phyloP scores from a whole-genome alignment of 805 yeast genomes.

The Myxozyma nipponensis region DNA sequence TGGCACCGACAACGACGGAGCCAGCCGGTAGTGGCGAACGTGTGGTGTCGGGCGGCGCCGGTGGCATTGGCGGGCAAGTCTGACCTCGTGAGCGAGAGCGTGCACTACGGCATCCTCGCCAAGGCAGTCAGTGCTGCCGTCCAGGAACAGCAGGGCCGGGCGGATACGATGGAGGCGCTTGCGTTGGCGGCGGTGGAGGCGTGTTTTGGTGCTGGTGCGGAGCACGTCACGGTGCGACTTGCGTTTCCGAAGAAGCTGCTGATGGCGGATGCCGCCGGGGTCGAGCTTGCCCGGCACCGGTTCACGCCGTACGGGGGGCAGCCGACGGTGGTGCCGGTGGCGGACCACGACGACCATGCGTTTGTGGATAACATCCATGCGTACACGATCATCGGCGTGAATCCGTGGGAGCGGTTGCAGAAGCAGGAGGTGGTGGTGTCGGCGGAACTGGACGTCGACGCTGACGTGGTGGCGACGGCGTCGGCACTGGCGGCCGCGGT shows the following conservation, averaged over 20 bases:
- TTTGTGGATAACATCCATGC: constrained; percentile 52
- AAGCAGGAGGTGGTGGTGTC: constrained; percentile 71
- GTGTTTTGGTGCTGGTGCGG: constrained; percentile 49
- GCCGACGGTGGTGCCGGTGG: constrained; percentile 8
- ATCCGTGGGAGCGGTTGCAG: constrained; percentile 80
- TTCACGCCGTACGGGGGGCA: constrained; percentile 17
- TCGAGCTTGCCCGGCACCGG: constrained; percentile 40
- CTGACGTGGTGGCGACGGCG: constrained; percentile 36
- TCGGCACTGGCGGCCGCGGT: constrained; percentile 52
- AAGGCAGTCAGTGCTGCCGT: constrained; percentile 57
- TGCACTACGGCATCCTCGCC: constrained; percentile 84
- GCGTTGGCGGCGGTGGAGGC: constrained; percentile 48
- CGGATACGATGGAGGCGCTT: constrained; percentile 34
- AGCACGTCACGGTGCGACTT: constrained; percentile 42
- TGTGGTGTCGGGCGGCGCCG: constrained; percentile 47
- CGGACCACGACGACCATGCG: constrained; percentile 38
- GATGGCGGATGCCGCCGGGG: constrained; percentile 50
- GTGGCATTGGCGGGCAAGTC: constrained; percentile 69
- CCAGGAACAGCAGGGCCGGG: constrained; percentile 39
- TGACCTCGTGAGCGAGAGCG: constrained; percentile 76
- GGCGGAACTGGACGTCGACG: constrained; percentile 31
- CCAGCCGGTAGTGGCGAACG: constrained; percentile 61
- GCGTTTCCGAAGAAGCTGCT: constrained; percentile 55
- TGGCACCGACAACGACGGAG: constrained; percentile 37
- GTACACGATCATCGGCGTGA: constrained; percentile 85